Percentiles rank a stretch among this genome's conserved stretches.
Conservation (phyloP, 202 grass and related monocot species). For the Schoenoplectus tabernaemontani region DNA sequence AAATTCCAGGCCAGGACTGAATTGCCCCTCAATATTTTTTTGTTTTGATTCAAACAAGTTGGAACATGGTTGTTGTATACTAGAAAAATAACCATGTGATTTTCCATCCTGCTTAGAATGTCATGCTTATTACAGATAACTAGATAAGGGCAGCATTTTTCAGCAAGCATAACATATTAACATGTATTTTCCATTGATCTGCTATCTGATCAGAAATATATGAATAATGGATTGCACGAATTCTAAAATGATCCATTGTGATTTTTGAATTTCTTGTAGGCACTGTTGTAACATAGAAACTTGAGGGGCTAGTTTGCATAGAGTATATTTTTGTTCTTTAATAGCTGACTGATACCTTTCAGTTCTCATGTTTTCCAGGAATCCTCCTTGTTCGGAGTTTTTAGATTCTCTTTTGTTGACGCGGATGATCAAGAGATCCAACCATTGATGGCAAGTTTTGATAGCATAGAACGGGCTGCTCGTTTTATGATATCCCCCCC, state of each 20-base stretch:
- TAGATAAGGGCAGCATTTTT: background rate
- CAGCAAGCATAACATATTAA: background rate
- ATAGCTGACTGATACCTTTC: background rate
- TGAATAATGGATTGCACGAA: background rate
- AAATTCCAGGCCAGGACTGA: background rate
- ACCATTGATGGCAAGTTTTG: background rate
- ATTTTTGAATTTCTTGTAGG: background rate
- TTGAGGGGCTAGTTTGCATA: background rate
- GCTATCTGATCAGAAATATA: background rate
- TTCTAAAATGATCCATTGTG: background rate
- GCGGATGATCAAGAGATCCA: background rate
- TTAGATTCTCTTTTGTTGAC: background rate
- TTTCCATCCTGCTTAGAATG: background rate
- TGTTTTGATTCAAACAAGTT: background rate
- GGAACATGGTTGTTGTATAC: background rate
- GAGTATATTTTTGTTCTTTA: background rate
- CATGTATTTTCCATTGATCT: background rate
- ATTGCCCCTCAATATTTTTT: background rate
- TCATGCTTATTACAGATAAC: background rate
- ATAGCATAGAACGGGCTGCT: background rate
- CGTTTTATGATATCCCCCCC: background rate
- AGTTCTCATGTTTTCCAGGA: background rate
- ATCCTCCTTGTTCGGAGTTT: background rate
- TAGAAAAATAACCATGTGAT: background rate
- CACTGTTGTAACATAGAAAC: background rate